Evolutionary conservation across 2,329 filamentous ascomycete genomes (phyloP), one percentile per base, ranked within the genome.

Genomic region (Calonectria hongkongensis): DNA sequence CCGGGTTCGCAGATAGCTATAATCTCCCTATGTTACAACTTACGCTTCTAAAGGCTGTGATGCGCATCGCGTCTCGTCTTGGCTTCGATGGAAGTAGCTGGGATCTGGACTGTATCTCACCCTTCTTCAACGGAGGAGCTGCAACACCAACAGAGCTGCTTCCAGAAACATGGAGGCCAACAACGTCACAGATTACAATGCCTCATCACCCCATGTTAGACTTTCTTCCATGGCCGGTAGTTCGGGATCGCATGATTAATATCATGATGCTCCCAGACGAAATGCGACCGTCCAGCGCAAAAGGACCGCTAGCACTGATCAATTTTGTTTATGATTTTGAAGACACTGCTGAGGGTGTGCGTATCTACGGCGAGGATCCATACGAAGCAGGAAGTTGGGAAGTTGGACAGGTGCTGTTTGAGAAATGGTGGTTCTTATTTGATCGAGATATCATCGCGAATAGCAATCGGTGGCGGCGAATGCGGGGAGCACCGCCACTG

Each of bases 341-440:
- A 75, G 89, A 92, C 75, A 81, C 78, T 4, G 79, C 85, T 0
- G 89, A 91, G 74, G 90, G 90, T 1, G 76, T 88, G 65, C 79
- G 87, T 15, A 85, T 92, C 73, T 88, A 86, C 79, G 86, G 88
- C 5, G 78, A 81, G 0, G 87, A 90, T 73, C 87, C 88, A 25
- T 88, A 87, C 73, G 84, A 88, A 62, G 81, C 85, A 7, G 78
- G 80, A 28, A 84, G 83, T 36, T 92, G 90, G 89, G 90, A 92
- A 79, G 85, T 92, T 15, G 89, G 90, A 1, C 89, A 91, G 80
- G 77, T 86, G n/a, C 81, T 91, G 27, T 91, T 91, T 79, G 86
- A 88, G 80, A 85, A 87, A 48, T 92, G 90, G 90, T 92, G 89
- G 89, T 92, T 90, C 81, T 81, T 90, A 43, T 88, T 92, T 78